These are phyloP conservation scores for Asterochloris erici DNA, from an alignment of 139 green algal genomes.

Conservation along the genomic window DNA sequence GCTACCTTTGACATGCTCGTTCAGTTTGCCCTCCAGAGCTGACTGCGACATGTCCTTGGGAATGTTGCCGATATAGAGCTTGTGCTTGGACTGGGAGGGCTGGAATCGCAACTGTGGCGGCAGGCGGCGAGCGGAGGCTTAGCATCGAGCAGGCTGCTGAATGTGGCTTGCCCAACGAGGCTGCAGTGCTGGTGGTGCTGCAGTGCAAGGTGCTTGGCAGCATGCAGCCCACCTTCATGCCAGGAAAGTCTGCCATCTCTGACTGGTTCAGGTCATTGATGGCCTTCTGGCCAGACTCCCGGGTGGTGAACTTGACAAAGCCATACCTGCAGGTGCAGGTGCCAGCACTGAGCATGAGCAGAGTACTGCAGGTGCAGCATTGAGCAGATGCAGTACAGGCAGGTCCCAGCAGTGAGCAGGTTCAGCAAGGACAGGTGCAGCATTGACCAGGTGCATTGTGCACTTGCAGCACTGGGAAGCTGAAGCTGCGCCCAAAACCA, in stretches of 20 bases:
- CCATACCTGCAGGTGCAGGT: constrained; percentile 47
- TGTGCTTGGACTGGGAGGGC: constrained; percentile 75
- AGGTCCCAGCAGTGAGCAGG: no score
- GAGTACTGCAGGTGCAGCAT: no score
- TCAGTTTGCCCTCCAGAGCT: constrained; percentile 32
- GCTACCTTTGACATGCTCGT: constrained; percentile 33
- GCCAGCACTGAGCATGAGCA: no score
- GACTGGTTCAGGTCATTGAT: constrained; percentile 49
- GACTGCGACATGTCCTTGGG: constrained; percentile 61
- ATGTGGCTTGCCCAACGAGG: background rate
- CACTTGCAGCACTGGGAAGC: background rate
- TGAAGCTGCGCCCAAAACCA: no score
- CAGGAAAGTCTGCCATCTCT: constrained; percentile 59
- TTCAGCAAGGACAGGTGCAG: no score
- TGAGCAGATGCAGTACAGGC: no score
- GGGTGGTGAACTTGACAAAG: constrained; percentile 70
- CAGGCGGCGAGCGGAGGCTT: constrained; percentile 2
- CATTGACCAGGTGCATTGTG: background rate
- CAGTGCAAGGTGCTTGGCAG: background rate
- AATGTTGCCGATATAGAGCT: constrained; percentile 84
- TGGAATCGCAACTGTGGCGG: constrained; percentile 49
- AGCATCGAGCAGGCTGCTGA: background rate
- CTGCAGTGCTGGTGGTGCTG: background rate
- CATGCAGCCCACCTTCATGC: constrained; percentile 41
- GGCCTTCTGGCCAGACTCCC: constrained; percentile 48